Evolutionary conservation across 306 rosid species (phyloP).

Genomic region (Senna tora): DNA sequence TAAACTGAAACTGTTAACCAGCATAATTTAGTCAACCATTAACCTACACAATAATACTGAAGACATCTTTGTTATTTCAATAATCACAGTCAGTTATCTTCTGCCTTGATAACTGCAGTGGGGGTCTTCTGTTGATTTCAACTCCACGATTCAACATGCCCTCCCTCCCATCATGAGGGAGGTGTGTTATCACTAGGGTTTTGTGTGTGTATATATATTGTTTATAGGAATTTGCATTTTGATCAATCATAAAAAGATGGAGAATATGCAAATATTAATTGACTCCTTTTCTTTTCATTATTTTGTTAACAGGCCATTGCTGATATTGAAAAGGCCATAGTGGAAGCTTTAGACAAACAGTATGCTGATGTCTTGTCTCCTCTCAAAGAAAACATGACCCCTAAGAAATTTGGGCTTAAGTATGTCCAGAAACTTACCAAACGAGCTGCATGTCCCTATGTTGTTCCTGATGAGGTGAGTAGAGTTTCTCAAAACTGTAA

Average conservation of each 20-base stretch:
- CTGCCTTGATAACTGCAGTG: background rate
- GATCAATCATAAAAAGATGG: background rate
- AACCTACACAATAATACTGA: slow-evolving; percentile 4
- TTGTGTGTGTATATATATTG: background rate
- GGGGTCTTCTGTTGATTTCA: background rate
- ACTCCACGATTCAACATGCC: no score
- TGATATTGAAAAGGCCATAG: slow-evolving; percentile 81
- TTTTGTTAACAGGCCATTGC: slow-evolving; percentile 76
- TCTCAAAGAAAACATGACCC: slow-evolving; percentile 78
- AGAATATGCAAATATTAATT: slow-evolving; percentile 14
- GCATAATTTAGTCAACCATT: background rate
- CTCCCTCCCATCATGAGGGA: background rate
- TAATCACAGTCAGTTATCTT: background rate
- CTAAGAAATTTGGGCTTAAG: slow-evolving; percentile 95
- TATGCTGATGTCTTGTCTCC: slow-evolving; percentile 93
- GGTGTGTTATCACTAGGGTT: background rate
- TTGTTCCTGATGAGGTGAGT: slow-evolving; percentile 85
- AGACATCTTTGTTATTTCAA: background rate
- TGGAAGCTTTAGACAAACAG: slow-evolving; percentile 93
- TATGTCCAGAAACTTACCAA: slow-evolving; percentile 96
- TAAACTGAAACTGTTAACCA: background rate
- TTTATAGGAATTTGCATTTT: slow-evolving; percentile 10
- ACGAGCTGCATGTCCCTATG: slow-evolving; percentile 64
- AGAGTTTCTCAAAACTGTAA: slow-evolving; percentile 23
- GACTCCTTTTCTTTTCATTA: background rate